Conservation (phyloP, 306 rosid genomes). For the Carpinus viminea region DNA sequence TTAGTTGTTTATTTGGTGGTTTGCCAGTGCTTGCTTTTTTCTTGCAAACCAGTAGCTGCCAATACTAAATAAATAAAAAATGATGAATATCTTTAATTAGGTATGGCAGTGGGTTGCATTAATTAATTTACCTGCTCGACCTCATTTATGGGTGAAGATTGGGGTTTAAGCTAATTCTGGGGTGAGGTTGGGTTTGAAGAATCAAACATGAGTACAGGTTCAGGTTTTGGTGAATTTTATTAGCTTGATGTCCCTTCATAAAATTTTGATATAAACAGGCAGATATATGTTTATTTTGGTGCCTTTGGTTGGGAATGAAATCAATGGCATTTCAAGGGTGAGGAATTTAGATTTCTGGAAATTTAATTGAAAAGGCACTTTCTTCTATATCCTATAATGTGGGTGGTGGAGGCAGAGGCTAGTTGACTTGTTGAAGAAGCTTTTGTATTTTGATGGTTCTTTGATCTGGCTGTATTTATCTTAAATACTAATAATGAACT, state of each 20-base stretch:
- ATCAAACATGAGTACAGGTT: background rate
- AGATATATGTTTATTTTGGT: background rate
- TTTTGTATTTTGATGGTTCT: background rate
- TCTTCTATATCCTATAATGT: background rate
- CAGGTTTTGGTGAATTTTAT: background rate
- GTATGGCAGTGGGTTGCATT: background rate
- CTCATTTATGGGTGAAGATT: background rate
- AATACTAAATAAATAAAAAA: background rate
- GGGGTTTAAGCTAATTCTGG: background rate
- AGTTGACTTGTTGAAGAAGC: background rate
- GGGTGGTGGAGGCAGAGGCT: background rate
- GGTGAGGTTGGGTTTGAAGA: background rate
- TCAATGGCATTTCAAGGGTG: background rate
- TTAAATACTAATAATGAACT: background rate
- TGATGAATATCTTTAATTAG: background rate
- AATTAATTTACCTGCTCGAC: background rate
- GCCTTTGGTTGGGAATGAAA: background rate
- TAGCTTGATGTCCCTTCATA: background rate
- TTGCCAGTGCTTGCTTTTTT: no score
- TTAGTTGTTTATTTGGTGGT: slow-evolving; percentile 6
- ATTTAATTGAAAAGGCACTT: background rate
- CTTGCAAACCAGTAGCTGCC: background rate
- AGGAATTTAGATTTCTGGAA: background rate
- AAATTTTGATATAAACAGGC: background rate
- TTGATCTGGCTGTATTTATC: background rate